These are phyloP conservation scores for Lasiosphaeria miniovina DNA, from an alignment of 495 filamentous ascomycete genomes.

Conservation along the genomic window DNA sequence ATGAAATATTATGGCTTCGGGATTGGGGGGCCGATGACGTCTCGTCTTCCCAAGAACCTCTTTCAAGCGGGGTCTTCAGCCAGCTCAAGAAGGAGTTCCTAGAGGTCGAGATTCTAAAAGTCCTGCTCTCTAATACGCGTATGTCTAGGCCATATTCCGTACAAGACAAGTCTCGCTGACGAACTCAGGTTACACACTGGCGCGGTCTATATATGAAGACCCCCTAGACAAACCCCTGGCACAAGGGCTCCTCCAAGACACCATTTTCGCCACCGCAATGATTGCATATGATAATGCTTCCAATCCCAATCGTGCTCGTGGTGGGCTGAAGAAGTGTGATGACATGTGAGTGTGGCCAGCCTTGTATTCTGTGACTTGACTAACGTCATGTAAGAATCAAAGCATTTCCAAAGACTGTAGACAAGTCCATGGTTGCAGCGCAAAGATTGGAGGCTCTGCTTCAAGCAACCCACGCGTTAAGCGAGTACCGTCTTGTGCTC, in stretches of 20 bases:
- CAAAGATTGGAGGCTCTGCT: constrained; percentile 66
- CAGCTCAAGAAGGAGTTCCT: constrained; percentile 59
- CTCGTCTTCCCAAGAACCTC: constrained; percentile 23
- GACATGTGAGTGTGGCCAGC: constrained; percentile 62
- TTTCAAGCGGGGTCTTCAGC: constrained; percentile 65
- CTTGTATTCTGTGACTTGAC: neutral
- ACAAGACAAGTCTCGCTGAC: constrained; percentile 17
- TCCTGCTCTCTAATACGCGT: constrained; percentile 67
- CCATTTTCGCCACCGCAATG: constrained; percentile 66
- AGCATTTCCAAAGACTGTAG: constrained; percentile 64
- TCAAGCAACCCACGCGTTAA: constrained; percentile 81
- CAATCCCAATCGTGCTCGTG: constrained; percentile 80
- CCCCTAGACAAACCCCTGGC: constrained; percentile 49
- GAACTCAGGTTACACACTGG: constrained; percentile 60
- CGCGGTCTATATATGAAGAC: constrained; percentile 66
- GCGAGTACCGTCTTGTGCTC: constrained; percentile 82
- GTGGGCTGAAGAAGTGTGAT: constrained; percentile 77
- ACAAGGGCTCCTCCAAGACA: constrained; percentile 54
- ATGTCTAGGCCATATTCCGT: constrained; percentile 25
- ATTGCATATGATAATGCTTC: constrained; percentile 83
- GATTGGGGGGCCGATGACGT: constrained; percentile 63
- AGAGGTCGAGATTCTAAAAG: constrained; percentile 73
- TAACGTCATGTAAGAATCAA: constrained; percentile 52
- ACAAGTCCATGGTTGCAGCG: constrained; percentile 48
- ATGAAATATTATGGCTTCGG: constrained; percentile 75